Conservation (phyloP, 805 yeast species). For the Candida endomychidarum region DNA sequence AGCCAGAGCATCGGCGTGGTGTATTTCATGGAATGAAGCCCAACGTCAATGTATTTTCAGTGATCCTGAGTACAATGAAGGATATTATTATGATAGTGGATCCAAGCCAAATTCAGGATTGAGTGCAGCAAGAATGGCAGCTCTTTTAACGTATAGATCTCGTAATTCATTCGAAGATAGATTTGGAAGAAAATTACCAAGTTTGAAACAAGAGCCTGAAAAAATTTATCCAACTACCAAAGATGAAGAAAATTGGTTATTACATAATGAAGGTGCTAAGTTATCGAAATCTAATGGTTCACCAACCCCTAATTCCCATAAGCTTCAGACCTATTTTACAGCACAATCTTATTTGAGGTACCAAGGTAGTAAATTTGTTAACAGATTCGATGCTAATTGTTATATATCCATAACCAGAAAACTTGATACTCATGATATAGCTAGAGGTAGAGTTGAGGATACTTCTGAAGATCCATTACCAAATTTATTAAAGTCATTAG, state of each 20-base stretch:
- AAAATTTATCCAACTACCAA: conserved; percentile 45
- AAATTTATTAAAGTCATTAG: conserved; percentile 57
- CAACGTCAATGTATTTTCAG: conserved; percentile 95
- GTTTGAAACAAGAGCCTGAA: conserved; percentile 19
- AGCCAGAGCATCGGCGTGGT: conserved; percentile 97
- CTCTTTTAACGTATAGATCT: conserved; percentile 87
- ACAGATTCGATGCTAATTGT: conserved; percentile 94
- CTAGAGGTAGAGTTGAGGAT: conserved; percentile 66
- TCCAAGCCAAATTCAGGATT: conserved; percentile 85
- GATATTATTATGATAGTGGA: conserved; percentile 69
- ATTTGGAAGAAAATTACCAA: conserved; percentile 73
- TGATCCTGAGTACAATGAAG: conserved; percentile 91
- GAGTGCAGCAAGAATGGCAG: conserved; percentile 97
- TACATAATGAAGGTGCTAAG: conserved; percentile 87
- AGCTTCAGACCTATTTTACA: conserved; percentile 65
- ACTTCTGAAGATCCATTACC: conserved; percentile 34
- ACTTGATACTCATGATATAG: conserved; percentile 91
- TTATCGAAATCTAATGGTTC: conserved; percentile 11
- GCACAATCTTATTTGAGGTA: conserved; percentile 94
- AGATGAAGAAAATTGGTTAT: conserved; percentile 74
- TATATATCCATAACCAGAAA: conserved; percentile 92
- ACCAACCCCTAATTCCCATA: conserved; percentile 9
- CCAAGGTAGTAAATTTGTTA: conserved; percentile 88
- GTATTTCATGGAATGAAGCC: conserved; percentile 98
- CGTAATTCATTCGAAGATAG: conserved; percentile 88